Evolutionary conservation across 371 early-diverging fungal genomes (phyloP).

Genomic region (Mortierella sp.): DNA sequence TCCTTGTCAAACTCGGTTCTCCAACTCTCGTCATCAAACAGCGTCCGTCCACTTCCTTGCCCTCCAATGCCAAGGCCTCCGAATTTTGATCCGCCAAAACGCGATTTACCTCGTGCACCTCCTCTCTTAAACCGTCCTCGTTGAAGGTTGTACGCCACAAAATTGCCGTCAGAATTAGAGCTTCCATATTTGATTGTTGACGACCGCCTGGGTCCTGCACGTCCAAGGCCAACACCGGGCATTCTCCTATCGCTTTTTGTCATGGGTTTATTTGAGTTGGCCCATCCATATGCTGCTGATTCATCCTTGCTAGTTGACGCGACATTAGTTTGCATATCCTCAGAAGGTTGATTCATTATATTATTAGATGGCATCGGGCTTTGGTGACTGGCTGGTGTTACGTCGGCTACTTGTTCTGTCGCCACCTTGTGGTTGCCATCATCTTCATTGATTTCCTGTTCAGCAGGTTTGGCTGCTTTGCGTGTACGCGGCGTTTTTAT

Average conservation of each 20-base stretch:
- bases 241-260: constrained; percentile 43
- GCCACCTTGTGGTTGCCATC: background rate
- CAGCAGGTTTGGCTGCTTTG: constrained; percentile 5
- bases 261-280: constrained; percentile 46
- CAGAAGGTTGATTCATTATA: background rate
- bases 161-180: constrained; percentile 29
- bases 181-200: constrained; percentile 24
- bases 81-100: constrained; percentile 33
- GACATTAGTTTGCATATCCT: background rate
- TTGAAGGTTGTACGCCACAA: constrained; percentile 51
- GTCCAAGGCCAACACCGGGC: constrained; percentile 37
- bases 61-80: constrained; percentile 17
- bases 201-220: constrained; percentile 30
- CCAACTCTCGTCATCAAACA: constrained; percentile 45
- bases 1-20: constrained; percentile 44
- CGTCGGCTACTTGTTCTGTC: background rate
- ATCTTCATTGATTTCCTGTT: background rate
- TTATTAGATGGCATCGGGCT: background rate
- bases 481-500: constrained; percentile 9
- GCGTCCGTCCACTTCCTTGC: constrained; percentile 26
- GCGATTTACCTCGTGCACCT: constrained; percentile 31
- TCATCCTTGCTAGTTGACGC: background rate
- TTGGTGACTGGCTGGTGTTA: background rate
- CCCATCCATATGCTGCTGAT: constrained; percentile 35
- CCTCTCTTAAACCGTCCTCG: constrained; percentile 33